Evolutionary conservation across 2,329 filamentous ascomycete genomes (phyloP), one percentile per base, ranked within the genome.

Genomic region (Chaetomiaceae sp.): DNA sequence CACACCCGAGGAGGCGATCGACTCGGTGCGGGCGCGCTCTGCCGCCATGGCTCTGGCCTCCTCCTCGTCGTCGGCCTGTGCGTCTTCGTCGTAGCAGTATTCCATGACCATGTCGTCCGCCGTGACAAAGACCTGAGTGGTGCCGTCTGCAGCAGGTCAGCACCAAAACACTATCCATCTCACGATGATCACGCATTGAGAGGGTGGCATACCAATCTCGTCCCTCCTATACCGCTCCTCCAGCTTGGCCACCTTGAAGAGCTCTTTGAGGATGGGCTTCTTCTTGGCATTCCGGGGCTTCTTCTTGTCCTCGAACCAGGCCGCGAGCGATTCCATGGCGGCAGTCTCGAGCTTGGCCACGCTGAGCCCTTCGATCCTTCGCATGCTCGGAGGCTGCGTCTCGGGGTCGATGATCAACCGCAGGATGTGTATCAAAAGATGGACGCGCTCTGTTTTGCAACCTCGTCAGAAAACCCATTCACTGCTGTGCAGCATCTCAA

Each of bases 131-230:
- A 79, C 68, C 35, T 71, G 68, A 8, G 71, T 73, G 4, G 67
- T 68, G 40, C 63, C 73, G 60, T 80, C 78, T 81, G 49, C 3
- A 43, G 20, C n/a, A 5, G 34, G 34, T 61, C 50, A 60, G 40
- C 23, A 13, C 25, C 44, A 30, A 33, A 35, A 27, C 25, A 27
- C 25, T 1, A 7, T 27, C 25, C 25, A 10, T 2, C 2, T 27
- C 25, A 7, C 25, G 25, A 27, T 27, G 25, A 30, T 13, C 17
- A 7, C 73, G 56, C n/a, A n/a, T n/a, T n/a, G n/a, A n/a, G n/a
- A n/a, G n/a, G n/a, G n/a, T n/a, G n/a, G n/a, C n/a, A n/a, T 64
- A 83, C 81, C 80, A 44, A 83, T 77, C 58, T 82, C 78, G 21
- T 73, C 75, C 38, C 76, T 73, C 56, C 69, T 76, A 59, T 67